phyloP scores from a whole-genome alignment of 306 rosid genomes.

The Inga laurina region DNA sequence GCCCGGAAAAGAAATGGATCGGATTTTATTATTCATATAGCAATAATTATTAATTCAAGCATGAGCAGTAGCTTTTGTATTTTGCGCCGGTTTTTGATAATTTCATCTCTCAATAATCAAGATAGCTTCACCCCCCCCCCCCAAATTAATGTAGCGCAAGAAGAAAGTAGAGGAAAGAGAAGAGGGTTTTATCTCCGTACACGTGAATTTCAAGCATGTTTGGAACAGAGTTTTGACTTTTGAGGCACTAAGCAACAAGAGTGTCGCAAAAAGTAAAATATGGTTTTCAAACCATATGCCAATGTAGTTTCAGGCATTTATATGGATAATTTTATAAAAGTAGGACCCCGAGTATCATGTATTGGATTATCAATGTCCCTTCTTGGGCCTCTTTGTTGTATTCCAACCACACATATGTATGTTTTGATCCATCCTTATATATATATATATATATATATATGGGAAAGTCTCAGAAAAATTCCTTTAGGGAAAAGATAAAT shows the following conservation, averaged over 20 bases:
- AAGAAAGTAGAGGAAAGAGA: background rate
- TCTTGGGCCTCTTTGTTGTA: background rate
- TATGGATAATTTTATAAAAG: too few relatives aligned
- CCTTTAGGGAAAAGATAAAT: too few relatives aligned
- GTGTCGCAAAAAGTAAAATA: background rate
- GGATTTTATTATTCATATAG: background rate
- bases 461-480: too few relatives aligned
- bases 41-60: background rate
- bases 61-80: background rate
- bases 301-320: background rate
- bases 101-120: background rate
- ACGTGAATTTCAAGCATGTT: background rate
- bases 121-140: background rate
- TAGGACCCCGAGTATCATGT: background rate
- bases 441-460: too few relatives aligned
- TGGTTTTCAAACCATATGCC: background rate
- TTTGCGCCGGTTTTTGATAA: background rate
- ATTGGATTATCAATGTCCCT: background rate
- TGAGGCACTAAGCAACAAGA: background rate
- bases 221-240: background rate
- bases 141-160: background rate
- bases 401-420: background rate
- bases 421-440: background rate
- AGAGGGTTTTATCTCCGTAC: background rate
- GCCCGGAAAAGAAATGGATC: background rate